A percentile compares a stretch with the other conserved stretches of the same genome.
These are phyloP conservation scores for Brassica juncea DNA, from an alignment of 345 rosid genomes.

Conservation along the genomic window DNA sequence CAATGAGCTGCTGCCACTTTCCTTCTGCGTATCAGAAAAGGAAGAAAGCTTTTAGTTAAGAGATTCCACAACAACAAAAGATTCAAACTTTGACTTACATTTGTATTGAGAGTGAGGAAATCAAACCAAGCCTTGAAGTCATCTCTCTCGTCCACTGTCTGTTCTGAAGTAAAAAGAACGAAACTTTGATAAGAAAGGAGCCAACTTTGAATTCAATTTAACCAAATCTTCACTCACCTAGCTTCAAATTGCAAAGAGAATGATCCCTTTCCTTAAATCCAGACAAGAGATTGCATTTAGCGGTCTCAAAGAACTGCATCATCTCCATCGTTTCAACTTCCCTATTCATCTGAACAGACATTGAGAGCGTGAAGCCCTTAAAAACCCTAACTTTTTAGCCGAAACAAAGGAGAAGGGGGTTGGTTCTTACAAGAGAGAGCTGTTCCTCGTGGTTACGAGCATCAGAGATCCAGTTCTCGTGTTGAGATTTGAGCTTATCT, in stretches of 20 bases:
- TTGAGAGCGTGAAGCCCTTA: slow-evolving; percentile 22
- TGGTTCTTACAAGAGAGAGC: slow-evolving; percentile 51
- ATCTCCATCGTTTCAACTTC: slow-evolving; percentile 48
- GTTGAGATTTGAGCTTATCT: slow-evolving; percentile 51
- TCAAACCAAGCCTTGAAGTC: slow-evolving; percentile 68
- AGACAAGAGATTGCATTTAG: slow-evolving; percentile 55
- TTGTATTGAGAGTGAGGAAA: slow-evolving; percentile 43
- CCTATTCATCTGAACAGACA: slow-evolving; percentile 46
- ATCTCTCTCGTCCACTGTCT: slow-evolving; percentile 57
- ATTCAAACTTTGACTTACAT: slow-evolving; percentile 42
- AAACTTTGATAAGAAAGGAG: slow-evolving; percentile 28
- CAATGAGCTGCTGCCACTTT: slow-evolving; percentile 29
- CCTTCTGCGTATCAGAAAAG: slow-evolving; percentile 1
- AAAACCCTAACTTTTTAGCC: slow-evolving; percentile 42
- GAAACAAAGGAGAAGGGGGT: slow-evolving; percentile 8
- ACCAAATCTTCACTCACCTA: slow-evolving; percentile 45
- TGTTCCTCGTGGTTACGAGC: slow-evolving; percentile 50
- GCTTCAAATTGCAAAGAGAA: slow-evolving; percentile 51
- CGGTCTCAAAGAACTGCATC: slow-evolving; percentile 47
- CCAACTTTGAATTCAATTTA: background rate
- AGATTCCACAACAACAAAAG: background rate
- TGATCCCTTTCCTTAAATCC: slow-evolving; percentile 62
- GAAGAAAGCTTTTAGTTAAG: background rate
- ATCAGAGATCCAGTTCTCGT: slow-evolving; percentile 53
- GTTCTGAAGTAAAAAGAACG: slow-evolving; percentile 47